Conservation (phyloP, 2,329 filamentous ascomycete species). For the Colletotrichum coccodes region DNA sequence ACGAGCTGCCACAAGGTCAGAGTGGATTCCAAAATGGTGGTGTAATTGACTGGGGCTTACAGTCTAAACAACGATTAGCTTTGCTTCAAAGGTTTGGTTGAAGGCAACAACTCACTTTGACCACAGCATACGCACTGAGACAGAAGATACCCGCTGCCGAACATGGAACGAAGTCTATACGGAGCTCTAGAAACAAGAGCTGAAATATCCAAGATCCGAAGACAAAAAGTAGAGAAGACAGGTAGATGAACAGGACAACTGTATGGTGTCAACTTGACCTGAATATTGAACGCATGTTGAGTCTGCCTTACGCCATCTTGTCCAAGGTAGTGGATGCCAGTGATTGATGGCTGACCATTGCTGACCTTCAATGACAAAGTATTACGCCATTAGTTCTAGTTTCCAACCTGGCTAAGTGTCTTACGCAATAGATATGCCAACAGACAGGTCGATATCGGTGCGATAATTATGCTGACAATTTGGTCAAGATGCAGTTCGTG, state of each 20-base stretch:
- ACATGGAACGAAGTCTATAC: not conserved
- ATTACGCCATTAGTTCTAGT: not conserved
- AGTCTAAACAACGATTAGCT: not conserved
- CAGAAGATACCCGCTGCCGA: not conserved
- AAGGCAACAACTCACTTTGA: not conserved
- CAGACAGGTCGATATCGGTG: not conserved
- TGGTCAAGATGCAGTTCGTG: not conserved
- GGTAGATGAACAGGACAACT: constrained; percentile 4
- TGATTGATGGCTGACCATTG: not conserved
- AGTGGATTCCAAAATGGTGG: too few relatives aligned
- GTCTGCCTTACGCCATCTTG: not conserved
- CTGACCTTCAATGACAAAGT: not conserved
- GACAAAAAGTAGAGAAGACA: not conserved
- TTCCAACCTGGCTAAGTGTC: not conserved
- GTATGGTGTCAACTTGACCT: too few relatives aligned
- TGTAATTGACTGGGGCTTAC: not conserved
- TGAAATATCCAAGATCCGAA: constrained; percentile 9
- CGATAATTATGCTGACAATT: constrained; percentile 1
- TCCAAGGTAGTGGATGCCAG: constrained; percentile 5
- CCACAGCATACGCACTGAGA: not conserved
- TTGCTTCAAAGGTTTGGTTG: not conserved
- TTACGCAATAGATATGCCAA: not conserved
- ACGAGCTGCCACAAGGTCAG: not conserved
- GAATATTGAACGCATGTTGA: not conserved
- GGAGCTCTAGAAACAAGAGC: not conserved